Evolutionary conservation across 352 stramenopile species (phyloP), one percentile per base, ranked within the genome.

Genomic region (Phytophthora tubulina): DNA sequence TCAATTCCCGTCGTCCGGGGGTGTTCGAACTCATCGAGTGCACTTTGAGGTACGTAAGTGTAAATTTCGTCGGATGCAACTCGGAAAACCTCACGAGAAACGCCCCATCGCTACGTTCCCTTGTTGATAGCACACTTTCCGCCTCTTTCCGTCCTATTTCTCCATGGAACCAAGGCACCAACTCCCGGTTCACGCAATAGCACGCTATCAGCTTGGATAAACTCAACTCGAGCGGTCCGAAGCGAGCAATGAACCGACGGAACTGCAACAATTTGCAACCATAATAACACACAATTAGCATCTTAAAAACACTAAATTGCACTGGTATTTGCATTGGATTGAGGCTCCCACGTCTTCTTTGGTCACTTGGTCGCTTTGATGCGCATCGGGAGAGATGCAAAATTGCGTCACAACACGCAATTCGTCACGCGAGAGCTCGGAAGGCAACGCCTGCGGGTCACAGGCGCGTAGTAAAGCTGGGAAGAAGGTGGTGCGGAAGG

Each of bases 1-100:
- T 89, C 27, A 90, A 71, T 72, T 92, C 88, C 17, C 82, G 77
- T 9, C 70, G 56, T 0, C 84, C 83, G 31, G 72, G 72, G 57
- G 67, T 79, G 2, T 39, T 66, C 17, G 68, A 76, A 3, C 55
- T 74, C 1, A 39, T 13, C 6, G 75, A 44, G 63, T 93, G 83
- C 39, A 94, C 67, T 66, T 94, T 95, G 4, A 94, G 55, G 70
- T 95, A 95, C 54, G 86, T 87, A 21, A 95, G 73, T 33, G 81
- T 91, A 66, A 95, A 93, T 46, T 90, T 89, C 11, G 80, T 81
- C 38, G 88, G 88, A 10, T 93, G 88, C 9, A 85, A 91, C 68
- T 95, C 88, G 41, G 85, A 93, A 70, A 94, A 95, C 44, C 88
- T 75, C 44, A 95, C 72, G 42, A 93, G 74, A 70, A 95, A 95